Evolutionary conservation across 305 asterid species (phyloP).

Genomic region (Fraxinus sp.): DNA sequence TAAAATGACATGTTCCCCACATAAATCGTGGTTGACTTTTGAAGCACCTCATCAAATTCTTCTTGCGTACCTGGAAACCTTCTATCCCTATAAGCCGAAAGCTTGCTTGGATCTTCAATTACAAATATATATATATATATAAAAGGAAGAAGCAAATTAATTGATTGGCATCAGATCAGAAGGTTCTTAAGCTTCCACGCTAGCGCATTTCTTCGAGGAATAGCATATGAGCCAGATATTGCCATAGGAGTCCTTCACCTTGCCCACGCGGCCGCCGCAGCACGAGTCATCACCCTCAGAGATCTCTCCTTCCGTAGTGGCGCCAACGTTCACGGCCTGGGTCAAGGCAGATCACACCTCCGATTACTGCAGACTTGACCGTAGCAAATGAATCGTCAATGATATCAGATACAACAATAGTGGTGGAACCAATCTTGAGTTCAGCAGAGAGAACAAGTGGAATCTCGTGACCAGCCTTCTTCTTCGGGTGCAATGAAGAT

Average conservation of each 20-base stretch:
- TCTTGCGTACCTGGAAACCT: conserved; percentile 90
- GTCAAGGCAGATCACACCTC: too few species aligned
- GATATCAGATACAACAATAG: conserved; percentile 65
- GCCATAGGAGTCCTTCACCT: too few species aligned
- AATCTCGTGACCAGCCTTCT: conserved; percentile 83
- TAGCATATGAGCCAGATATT: too few species aligned
- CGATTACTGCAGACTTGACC: too few species aligned
- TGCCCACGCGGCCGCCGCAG: too few species aligned
- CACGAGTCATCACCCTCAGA: too few species aligned
- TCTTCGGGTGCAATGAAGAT: conserved; percentile 41
- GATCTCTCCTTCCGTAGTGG: too few species aligned
- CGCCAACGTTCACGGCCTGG: too few species aligned
- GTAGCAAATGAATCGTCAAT: conserved; percentile 28
- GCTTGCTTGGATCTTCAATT: conserved; percentile 60
- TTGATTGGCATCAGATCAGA: too few species aligned
- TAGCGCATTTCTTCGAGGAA: too few species aligned
- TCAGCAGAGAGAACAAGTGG: conserved; percentile 69
- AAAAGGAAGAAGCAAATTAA: not conserved
- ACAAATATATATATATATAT: not conserved
- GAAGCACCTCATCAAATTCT: conserved; percentile 77
- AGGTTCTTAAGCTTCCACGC: too few species aligned
- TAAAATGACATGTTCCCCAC: conserved; percentile 94
- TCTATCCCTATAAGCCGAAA: conserved; percentile 86
- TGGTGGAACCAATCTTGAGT: conserved; percentile 59
- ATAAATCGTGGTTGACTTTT: conserved; percentile 64